Base-by-base conservation (phyloP, 129 eudicot genomes). In the Escallonia rubra region DNA sequence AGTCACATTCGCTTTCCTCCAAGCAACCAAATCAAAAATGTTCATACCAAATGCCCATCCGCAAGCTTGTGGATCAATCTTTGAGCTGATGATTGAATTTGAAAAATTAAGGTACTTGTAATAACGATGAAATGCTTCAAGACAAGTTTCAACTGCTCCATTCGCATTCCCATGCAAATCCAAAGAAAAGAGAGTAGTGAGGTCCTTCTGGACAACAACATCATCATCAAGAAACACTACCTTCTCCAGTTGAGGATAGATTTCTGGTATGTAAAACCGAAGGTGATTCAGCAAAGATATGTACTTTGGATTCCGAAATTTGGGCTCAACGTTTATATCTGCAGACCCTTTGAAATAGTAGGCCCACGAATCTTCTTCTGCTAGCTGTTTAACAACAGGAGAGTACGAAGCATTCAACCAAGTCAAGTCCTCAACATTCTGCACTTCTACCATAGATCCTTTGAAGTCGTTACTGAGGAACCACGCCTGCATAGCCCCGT, bases 31-130 rank as follows among this genome's bases (percentile, higher is more conserved):
- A 81, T 91, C 97, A 10, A 91, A 91, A 15, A 91, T 79, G 47
- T 91, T 91, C 86, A 91, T 67, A 64, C 97, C 97, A 64, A 88
- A 91, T 2, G 97, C 97, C 96, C 97, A 91, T 51, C 94, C 97
- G 16, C 96, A 91, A 42, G 92, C 96, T 81, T 91, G 97, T 3
- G 97, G 97, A 66, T 91, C 97, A 41, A 87, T 85, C 71, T 85
- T 91, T 44, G 93, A 80, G 86, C 96, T 83, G 53, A 91, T 77
- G 3, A 80, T 71, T 13, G 96, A 96, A 77, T 79, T 87, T 50
- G 97, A 87, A 65, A 91, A 91, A 55, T 91, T 91, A 3, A 91
- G 82, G 57, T 87, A 91, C 70, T 91, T 91, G 78, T 91, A 91
- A 45, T 80, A 85, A 12, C 96, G 86, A 76, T 91, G 97, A 64